Evolutionary conservation across 192 early-diverging fungal species (phyloP).

Genomic region (Entomortierella parvispora): DNA sequence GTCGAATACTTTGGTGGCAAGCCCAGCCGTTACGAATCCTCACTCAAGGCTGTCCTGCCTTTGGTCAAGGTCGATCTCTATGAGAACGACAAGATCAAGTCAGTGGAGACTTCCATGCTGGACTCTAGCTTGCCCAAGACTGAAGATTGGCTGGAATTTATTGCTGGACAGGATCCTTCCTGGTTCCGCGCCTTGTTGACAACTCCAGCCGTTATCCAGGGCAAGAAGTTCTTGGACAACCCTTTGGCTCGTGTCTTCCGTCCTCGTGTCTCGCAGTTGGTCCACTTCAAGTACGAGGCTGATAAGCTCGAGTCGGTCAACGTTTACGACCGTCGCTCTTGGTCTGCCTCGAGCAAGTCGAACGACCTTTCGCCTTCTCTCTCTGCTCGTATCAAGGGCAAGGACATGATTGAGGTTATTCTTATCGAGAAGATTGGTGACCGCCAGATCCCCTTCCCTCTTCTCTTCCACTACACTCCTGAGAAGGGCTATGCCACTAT

Average conservation of each 20-base stretch:
- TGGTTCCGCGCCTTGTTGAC: conserved; percentile 91
- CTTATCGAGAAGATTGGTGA: conserved; percentile 74
- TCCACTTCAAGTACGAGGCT: conserved; percentile 54
- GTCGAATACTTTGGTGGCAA: conserved; percentile 82
- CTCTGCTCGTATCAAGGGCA: conserved; percentile 58
- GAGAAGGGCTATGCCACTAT: conserved; percentile 83
- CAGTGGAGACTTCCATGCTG: conserved; percentile 64
- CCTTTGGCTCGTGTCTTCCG: conserved; percentile 70
- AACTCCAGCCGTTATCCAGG: conserved; percentile 81
- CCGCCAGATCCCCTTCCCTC: conserved; percentile 76
- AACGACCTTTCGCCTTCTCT: conserved; percentile 59
- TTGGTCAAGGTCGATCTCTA: conserved; percentile 58
- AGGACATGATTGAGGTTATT: conserved; percentile 65
- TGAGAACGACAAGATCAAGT: conserved; percentile 56
- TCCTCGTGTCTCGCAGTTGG: conserved; percentile 67
- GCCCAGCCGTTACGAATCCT: conserved; percentile 37
- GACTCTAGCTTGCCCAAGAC: conserved; percentile 64
- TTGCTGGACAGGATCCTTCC: conserved; percentile 76
- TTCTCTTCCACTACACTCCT: conserved; percentile 86
- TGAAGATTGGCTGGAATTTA: conserved; percentile 74
- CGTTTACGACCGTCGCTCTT: conserved; percentile 62
- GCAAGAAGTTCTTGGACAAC: conserved; percentile 73
- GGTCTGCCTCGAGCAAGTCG: conserved; percentile 63
- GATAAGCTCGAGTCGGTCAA: conserved; percentile 58
- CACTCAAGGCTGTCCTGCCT: conserved; percentile 28